Percentiles rank a stretch among this genome's conserved stretches.
Conservation (phyloP, 2,329 filamentous ascomycete genomes). For the Sarocladium strictum region DNA sequence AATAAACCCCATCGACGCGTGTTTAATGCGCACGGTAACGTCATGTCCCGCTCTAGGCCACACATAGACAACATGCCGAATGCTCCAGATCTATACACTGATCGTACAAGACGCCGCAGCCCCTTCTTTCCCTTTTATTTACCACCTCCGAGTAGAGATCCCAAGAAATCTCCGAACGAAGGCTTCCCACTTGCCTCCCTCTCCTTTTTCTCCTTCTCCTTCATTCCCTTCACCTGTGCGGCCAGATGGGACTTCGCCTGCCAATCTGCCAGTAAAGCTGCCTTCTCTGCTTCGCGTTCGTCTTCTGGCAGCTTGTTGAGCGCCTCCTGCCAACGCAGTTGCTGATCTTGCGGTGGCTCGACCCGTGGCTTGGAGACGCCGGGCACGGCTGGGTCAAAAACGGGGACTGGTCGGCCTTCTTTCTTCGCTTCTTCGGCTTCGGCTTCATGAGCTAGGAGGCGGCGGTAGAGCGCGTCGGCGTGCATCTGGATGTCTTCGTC, state of each 20-base stretch:
- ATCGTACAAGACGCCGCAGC: neutral
- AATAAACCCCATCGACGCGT: no score
- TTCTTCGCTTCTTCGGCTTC: conserved; percentile 64
- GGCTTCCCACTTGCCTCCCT: conserved; percentile 38
- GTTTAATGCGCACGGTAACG: conserved; percentile 25
- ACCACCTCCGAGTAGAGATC: conserved; percentile 20
- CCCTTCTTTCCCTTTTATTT: conserved; percentile 17
- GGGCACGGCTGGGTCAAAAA: conserved; percentile 52
- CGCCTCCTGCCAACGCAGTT: conserved; percentile 44
- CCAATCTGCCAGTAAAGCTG: conserved; percentile 57
- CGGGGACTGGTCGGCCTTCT: conserved; percentile 51
- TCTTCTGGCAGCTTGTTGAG: conserved; percentile 51
- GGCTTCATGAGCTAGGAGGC: conserved; percentile 77
- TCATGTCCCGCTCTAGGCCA: no score
- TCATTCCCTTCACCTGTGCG: conserved; percentile 45
- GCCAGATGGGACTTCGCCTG: conserved; percentile 56
- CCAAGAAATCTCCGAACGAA: conserved; percentile 23
- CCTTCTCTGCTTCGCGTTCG: conserved; percentile 57
- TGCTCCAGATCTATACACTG: neutral
- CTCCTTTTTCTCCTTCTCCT: conserved; percentile 51
- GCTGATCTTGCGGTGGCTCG: conserved; percentile 37
- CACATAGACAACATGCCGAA: conserved; percentile 11
- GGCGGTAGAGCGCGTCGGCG: conserved; percentile 82
- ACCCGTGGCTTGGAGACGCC: conserved; percentile 16
- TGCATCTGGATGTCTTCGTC: conserved; percentile 95